Base-by-base conservation (phyloP, 352 stramenopile genomes). In the Globisporangium spiculum region DNA sequence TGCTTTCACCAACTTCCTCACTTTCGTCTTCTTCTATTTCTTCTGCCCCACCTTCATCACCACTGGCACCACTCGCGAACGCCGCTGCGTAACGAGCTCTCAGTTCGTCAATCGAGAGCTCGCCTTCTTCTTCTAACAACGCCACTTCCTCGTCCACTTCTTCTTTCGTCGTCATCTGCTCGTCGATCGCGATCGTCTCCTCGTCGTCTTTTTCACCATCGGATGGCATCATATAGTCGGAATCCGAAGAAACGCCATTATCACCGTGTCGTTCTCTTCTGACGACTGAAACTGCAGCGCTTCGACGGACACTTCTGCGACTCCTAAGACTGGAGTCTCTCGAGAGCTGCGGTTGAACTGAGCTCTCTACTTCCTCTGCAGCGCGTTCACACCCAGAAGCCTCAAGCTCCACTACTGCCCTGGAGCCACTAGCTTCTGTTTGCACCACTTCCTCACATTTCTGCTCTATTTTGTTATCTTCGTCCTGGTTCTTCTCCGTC, bases 81-180 rank as follows among this genome's bases (percentile, higher is more conserved):
- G 63, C 75, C 9, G 38, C 32, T n/a, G 77, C 75, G 48, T 93
- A 92, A 9, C 75, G 66, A 8, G 75, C 76, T 16, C 78, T 68
- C 30, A 94, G 66, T 58, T 91, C 83, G 18, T 99, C 96, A 32
- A 99, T 80, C 3, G 94, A 93, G 70, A 99, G 83, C 70, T 98
- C 88, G 26, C 77, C 89, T 64, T 99, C 96, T 70, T 84, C 73
- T 52, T 98, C 76, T 4, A 99, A 73, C 38, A 89, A 68, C 0
- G 78, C 83, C 10, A 99, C 71, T 73, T 99, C 96, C 7, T 94
- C 84, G 18, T 80, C 63, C 27, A 86, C 61, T 55, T 88, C 68
- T 48, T 63, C 27, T 62, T 50, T 67, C 5, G 71, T 60, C 68
- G 71, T 44, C 44, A 77, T 65, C 41, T 72, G 68, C 65, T 98